Evolutionary conservation across 2,329 filamentous ascomycete species (phyloP), one percentile per base, ranked within the genome.

Genomic region (Aspergillus transmontanensis): DNA sequence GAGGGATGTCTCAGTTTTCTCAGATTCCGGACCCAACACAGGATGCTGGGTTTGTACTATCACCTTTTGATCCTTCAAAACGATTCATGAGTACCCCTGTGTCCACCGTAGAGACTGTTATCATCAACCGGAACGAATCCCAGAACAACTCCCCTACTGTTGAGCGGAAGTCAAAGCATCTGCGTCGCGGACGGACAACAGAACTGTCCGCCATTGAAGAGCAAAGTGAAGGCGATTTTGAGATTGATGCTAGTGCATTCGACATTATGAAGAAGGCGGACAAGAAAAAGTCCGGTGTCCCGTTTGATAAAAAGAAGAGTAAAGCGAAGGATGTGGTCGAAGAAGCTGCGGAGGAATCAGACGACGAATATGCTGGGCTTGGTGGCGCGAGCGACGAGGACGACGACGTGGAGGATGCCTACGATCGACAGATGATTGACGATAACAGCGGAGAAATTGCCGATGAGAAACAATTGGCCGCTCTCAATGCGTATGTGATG

Each of bases 291-390:
- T 82, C 84, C 58, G 79, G 81, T 6, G 82, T 85, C 19, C 82
- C 83, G 1, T 96, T 93, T 70, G 86, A 97, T 79, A 92, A 90
- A 78, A 94, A 93, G 78, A 94, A 90, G 76, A 96, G 92, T 80
- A 89, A 91, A 74, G 94, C 94, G 0, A 93, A 89, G 72, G 89
- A 90, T 28, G 91, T 97, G 85, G 85, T 99, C 43, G 87, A 98
- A 68, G 95, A 97, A 69, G 93, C 96, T 75, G 94, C 95, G 64
- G 92, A 97, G 71, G 95, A 99, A 79, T 99, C 95, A 0, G 96
- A 99, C 75, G 95, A 99, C 75, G 95, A 99, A 77, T 99, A 98
- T 76, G 94, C 94, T 45, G 95, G 95, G 5, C 84, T 99, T 11
- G 95, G 95, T 69, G 95, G 95, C 66, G 90, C 84, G 12, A 94